Percentiles rank a stretch among this genome's conserved stretches.
Conservation (phyloP, 352 stramenopile species). For the Globisporangium megalacanthum region DNA sequence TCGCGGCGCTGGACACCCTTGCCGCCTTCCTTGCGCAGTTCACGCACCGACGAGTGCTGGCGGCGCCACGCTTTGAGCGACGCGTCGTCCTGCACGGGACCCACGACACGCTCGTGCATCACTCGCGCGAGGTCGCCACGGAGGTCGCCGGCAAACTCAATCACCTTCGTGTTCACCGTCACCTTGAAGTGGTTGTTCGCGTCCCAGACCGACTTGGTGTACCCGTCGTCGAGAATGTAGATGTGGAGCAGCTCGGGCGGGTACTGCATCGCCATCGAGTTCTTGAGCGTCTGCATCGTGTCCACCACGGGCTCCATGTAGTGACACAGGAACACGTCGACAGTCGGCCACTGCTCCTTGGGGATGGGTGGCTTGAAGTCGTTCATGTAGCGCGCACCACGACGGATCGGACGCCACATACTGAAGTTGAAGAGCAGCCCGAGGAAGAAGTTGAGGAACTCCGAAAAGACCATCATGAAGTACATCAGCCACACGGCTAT, state of each 20-base stretch:
- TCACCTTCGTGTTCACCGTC: constrained; percentile 87
- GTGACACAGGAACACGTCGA: constrained; percentile 88
- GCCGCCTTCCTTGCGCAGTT: constrained; percentile 74
- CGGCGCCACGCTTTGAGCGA: constrained; percentile 80
- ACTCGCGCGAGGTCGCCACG: constrained; percentile 73
- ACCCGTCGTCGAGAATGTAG: constrained; percentile 87
- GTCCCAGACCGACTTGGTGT: constrained; percentile 87
- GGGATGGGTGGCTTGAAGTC: constrained; percentile 88
- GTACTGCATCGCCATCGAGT: constrained; percentile 85
- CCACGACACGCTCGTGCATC: constrained; percentile 85
- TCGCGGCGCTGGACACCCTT: constrained; percentile 82
- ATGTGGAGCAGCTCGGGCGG: constrained; percentile 82
- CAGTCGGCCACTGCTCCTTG: constrained; percentile 85
- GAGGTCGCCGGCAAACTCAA: constrained; percentile 80
- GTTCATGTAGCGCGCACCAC: constrained; percentile 83
- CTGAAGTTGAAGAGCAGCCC: constrained; percentile 88
- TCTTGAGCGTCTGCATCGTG: constrained; percentile 82
- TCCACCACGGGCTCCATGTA: constrained; percentile 88
- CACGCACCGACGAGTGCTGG: constrained; percentile 80
- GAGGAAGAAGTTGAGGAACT: constrained; percentile 86
- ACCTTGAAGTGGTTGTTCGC: constrained; percentile 90
- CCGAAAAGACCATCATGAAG: constrained; percentile 80
- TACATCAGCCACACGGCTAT: constrained; percentile 78
- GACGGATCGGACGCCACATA: constrained; percentile 88
- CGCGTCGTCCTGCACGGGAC: constrained; percentile 68